Evolutionary conservation across 805 yeast genomes (phyloP).

Genomic region (Wickerhamiella vanderwaltii): DNA sequence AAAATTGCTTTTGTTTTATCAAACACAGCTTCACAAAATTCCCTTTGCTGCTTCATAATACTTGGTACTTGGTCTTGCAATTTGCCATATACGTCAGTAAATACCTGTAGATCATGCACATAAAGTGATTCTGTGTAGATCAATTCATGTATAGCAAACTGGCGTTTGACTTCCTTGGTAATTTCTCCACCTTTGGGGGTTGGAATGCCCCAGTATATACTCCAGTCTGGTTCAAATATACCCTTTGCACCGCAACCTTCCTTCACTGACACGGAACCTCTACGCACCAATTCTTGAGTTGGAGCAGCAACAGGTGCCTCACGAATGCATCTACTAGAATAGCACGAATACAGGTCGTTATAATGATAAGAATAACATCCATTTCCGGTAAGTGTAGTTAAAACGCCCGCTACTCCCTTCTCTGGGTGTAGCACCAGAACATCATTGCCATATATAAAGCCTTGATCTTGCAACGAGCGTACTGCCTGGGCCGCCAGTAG

Average conservation of each 20-base stretch:
- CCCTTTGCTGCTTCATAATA: slow-evolving; percentile 38
- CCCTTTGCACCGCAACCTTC: slow-evolving; percentile 10
- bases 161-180: slow-evolving; percentile 30
- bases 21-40: slow-evolving; percentile 48
- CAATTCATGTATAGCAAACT: slow-evolving; percentile 64
- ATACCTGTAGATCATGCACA: slow-evolving; percentile 52
- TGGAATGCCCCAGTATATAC: slow-evolving; percentile 19
- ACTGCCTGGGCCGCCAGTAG: slow-evolving; percentile 22
- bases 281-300: slow-evolving; percentile 1
- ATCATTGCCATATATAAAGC: slow-evolving; percentile 17
- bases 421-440: slow-evolving; percentile 5
- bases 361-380: slow-evolving; percentile 27
- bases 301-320: slow-evolving; percentile 12
- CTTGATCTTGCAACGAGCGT: slow-evolving; percentile 19
- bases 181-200: slow-evolving; percentile 14
- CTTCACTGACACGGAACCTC: slow-evolving; percentile 8
- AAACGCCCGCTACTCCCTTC: slow-evolving; percentile 24
- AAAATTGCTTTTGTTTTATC: slow-evolving; percentile 45
- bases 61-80: slow-evolving; percentile 32
- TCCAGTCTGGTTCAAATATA: slow-evolving; percentile 22
- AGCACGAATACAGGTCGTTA: slow-evolving; percentile 21
- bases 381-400: slow-evolving; percentile 26
- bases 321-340: slow-evolving; percentile 22
- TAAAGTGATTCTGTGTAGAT: slow-evolving; percentile 60
- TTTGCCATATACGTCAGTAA: slow-evolving; percentile 45